phyloP scores from a whole-genome alignment of 2,329 filamentous ascomycete species.

The Bipolaris zeicola region DNA sequence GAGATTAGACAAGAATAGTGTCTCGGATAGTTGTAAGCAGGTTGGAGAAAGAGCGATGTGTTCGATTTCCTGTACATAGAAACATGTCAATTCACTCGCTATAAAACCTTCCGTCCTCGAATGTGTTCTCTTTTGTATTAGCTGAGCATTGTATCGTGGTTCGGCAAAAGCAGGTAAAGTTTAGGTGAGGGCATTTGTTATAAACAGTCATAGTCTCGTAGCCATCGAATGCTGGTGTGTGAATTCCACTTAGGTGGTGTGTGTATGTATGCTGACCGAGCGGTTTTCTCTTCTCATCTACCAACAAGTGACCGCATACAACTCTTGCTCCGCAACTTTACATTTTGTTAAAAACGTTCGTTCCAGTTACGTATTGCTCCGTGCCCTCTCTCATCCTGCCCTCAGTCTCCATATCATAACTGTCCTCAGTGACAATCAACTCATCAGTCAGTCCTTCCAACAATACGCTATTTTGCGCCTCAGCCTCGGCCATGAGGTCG shows the following conservation, averaged over 20 bases:
- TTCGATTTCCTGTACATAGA: neutral
- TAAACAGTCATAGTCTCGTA: neutral
- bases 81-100: neutral
- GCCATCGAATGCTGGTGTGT: neutral
- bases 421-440: conserved; percentile 10
- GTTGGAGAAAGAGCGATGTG: neutral
- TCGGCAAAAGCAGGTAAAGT: too few relatives aligned
- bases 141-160: neutral
- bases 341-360: conserved; percentile 41
- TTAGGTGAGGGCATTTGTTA: neutral
- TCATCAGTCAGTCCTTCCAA: conserved; percentile 31
- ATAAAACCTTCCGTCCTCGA: neutral
- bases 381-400: conserved; percentile 23
- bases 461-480: conserved; percentile 48
- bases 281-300: neutral
- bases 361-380: conserved; percentile 25
- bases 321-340: conserved; percentile 13
- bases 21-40: neutral
- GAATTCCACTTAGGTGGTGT: too few relatives aligned
- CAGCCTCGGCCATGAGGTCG: conserved; percentile 53
- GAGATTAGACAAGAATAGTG: neutral
- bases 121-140: neutral
- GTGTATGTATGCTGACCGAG: neutral
- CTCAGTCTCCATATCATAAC: conserved; percentile 16
- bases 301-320: neutral